Conservation (phyloP, 176 grass and related monocot genomes). For the Stipa capillata region DNA sequence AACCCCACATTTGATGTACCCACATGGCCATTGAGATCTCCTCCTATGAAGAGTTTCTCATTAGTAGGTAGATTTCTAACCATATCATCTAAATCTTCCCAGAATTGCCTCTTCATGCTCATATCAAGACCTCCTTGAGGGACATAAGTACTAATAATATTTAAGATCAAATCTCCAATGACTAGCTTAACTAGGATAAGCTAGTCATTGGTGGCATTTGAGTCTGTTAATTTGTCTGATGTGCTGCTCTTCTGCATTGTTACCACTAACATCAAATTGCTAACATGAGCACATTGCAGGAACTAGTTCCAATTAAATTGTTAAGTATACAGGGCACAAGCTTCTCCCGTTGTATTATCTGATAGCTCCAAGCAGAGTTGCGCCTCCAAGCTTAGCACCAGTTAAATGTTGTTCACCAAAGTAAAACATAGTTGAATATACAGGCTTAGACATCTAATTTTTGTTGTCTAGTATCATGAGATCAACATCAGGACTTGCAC, state of each 20-base stretch:
- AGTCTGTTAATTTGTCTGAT: background rate
- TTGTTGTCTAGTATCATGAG: background rate
- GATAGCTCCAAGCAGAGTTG: slow-evolving; percentile 86
- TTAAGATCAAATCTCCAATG: no score
- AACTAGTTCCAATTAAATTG: background rate
- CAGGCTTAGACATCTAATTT: background rate
- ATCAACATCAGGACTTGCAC: background rate
- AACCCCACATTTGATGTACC: no score
- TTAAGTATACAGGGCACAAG: slow-evolving; percentile 1
- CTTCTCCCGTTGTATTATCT: slow-evolving; percentile 31
- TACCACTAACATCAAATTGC: background rate
- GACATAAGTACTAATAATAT: no score
- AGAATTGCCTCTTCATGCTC: no score
- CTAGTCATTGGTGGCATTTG: background rate
- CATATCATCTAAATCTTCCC: no score
- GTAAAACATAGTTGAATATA: background rate
- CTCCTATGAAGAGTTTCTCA: no score
- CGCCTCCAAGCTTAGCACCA: slow-evolving; percentile 84
- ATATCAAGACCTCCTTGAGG: no score
- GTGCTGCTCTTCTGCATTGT: background rate
- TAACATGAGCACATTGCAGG: background rate
- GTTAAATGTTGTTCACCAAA: slow-evolving; percentile 59
- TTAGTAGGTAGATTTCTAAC: no score
- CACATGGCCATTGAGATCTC: no score
- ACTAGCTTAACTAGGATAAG: no score